Evolutionary conservation across 805 yeast genomes (phyloP), one percentile per base, ranked within the genome.

Genomic region (Priceomyces carsonii): DNA sequence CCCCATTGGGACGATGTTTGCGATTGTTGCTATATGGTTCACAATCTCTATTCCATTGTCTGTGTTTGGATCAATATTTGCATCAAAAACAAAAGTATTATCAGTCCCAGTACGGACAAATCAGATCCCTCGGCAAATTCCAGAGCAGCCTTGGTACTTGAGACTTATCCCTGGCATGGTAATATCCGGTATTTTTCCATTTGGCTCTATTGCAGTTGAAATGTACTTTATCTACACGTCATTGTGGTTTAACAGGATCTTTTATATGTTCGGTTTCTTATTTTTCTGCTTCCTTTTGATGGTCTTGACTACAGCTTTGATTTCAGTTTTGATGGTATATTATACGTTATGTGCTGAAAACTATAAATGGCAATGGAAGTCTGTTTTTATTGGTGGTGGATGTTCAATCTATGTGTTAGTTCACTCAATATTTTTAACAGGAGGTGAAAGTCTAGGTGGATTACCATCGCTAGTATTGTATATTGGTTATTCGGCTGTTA

Each of bases 361-460:
- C 61, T 90, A 95, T 71, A 80, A 81, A 60, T 93, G 99, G 99
- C 97, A 91, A 57, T 93, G 99, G 99, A 80, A 90, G 60, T 79
- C 95, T 3, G 64, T 86, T 49, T 77, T 84, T 51, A 76, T 88
- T 40, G 86, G 95, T 18, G 97, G 96, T 27, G 95, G 97, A 20
- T 83, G 95, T 57, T 75, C 95, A 0, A 48, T 82, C 35, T 93
- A 91, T 58, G 82, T 90, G 26, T 87, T 89, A 63, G 47, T 87
- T 32, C 96, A 93, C 61, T 81, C 97, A 2, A 66, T 89, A 40
- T 67, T 84, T 46, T 74, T 91, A 51, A 75, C 88, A 16, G 79
- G 77, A 43, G 81, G 85, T 41, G 73, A 72, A 40, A 53, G 50
- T 15, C 66, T 90, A 32, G 85, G 81, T 27, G 95, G 89, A 4